These are phyloP conservation scores for Albifimbria verrucaria DNA, from an alignment of 2,329 filamentous ascomycete genomes.

Conservation along the genomic window DNA sequence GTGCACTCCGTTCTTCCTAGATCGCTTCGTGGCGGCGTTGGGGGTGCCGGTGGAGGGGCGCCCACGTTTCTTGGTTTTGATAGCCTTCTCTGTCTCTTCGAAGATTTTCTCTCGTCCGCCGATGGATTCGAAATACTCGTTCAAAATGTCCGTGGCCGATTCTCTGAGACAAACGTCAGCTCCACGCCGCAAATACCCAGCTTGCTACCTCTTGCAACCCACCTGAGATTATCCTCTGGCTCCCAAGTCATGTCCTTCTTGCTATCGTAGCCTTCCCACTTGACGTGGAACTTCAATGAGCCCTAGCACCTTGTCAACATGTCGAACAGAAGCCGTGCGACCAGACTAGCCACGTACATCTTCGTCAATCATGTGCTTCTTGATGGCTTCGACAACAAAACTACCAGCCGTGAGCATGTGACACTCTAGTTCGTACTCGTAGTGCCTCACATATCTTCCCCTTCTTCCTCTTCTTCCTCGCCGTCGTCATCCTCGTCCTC, in stretches of 20 bases:
- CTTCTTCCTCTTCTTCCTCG: constrained; percentile 33
- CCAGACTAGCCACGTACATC: constrained; percentile 36
- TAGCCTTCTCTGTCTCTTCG: constrained; percentile 45
- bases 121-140: constrained; percentile 59
- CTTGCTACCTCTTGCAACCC: constrained; percentile 8
- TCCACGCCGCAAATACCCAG: background rate
- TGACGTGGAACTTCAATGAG: constrained; percentile 63
- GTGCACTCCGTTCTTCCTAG: constrained; percentile 46
- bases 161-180: constrained; percentile 35
- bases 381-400: constrained; percentile 72
- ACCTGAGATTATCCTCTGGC: constrained; percentile 60
- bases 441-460: constrained; percentile 40
- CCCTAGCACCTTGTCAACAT: constrained; percentile 32
- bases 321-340: background rate
- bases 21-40: constrained; percentile 38
- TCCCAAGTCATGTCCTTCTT: constrained; percentile 75
- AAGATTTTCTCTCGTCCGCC: constrained; percentile 61
- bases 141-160: constrained; percentile 57
- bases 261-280: constrained; percentile 76
- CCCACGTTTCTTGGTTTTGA: constrained; percentile 56
- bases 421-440: constrained; percentile 18
- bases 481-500: constrained; percentile 31
- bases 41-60: constrained; percentile 39
- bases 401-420: constrained; percentile 36
- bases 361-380: constrained; percentile 59